Evolutionary conservation across 1,284 basidiomycete species (phyloP), one percentile per base, ranked within the genome.

Genomic region (Apiotrichum sp.): DNA sequence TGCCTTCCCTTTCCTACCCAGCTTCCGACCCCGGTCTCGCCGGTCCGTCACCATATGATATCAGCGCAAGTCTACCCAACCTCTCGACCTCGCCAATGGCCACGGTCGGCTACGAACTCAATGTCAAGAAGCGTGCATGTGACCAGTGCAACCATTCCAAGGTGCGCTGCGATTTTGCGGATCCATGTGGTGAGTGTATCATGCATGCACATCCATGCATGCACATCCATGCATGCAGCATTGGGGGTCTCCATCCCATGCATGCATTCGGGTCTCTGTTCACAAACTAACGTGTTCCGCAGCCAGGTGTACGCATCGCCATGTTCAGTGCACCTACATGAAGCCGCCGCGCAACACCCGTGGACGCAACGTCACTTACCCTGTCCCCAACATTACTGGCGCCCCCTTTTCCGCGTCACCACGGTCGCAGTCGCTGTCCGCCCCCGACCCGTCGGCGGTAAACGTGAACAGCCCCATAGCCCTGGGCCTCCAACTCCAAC

Each of bases 121-220:
- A 48, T 22, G 34, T 64, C 54, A 77, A 77, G 64, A 75, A 73
- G 59, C 61, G 72, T 49, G 75, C 75, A 0, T 91, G 89, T 69
- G 89, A 91, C 73, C 88, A 91, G 67, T 92, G 89, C 68, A 88
- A 90, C 56, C 84, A 87, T 65, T 82, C 83, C 8, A 86, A 84
- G 65, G 79, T 90, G 8, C 85, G 87, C 0, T 93, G 89, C 65
- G 88, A 90, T 66, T 87, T 86, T 47, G 81, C 82, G 52, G 87
- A 86, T 67, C 89, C 89, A 1, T 92, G 89, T 67, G 66, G 86
- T 83, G 41, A 64, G 75, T 71, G 38, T 55, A 22, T 7, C 22
- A 22, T 22, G 22, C 22, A 22, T 22, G 22, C 22, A 22, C 22
- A 22, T 22, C 22, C 22, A 22, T 22, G 22, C 22, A 22, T 22